A percentile compares a stretch with the other conserved stretches of the same genome.
Conservation (phyloP, 73 alveolate species). For the Paramecium sonneborni region DNA sequence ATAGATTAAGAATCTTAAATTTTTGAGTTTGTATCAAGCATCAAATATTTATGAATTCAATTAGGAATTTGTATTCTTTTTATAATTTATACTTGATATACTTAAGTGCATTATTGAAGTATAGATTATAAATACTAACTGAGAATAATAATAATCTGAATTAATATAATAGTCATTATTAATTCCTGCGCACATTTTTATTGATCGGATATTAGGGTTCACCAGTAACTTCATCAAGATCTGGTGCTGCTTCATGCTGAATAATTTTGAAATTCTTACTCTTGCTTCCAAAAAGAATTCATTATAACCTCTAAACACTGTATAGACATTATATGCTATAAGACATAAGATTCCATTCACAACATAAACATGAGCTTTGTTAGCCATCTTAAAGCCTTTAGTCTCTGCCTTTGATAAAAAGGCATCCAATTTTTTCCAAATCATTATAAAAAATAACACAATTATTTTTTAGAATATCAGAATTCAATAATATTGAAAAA, state of each 20-base stretch:
- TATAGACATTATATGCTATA: constrained; percentile 36
- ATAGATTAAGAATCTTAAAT: background rate
- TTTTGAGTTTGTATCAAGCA: background rate
- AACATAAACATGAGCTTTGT: constrained; percentile 53
- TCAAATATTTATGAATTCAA: background rate
- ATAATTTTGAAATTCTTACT: constrained; percentile 28
- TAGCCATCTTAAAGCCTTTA: constrained; percentile 64
- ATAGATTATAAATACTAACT: background rate
- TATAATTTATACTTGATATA: background rate
- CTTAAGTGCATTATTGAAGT: too few relatives aligned
- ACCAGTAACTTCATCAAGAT: background rate
- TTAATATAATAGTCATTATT: background rate
- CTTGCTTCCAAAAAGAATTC: constrained; percentile 67
- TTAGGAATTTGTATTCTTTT: background rate
- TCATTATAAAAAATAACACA: constrained; percentile 3
- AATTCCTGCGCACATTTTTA: background rate
- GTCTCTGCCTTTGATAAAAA: constrained; percentile 59
- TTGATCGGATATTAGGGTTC: constrained; percentile 26
- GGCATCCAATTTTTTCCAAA: constrained; percentile 63
- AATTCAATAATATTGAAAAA: too few relatives aligned
- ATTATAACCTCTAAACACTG: constrained; percentile 63
- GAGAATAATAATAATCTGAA: background rate
- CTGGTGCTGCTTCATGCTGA: constrained; percentile 40
- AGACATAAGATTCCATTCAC: constrained; percentile 45
- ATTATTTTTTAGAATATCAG: background rate